Percentiles rank a stretch among this genome's conserved stretches.
These are phyloP conservation scores for Leccinum boreale DNA, from an alignment of 768 basidiomycete species.

Conservation along the genomic window DNA sequence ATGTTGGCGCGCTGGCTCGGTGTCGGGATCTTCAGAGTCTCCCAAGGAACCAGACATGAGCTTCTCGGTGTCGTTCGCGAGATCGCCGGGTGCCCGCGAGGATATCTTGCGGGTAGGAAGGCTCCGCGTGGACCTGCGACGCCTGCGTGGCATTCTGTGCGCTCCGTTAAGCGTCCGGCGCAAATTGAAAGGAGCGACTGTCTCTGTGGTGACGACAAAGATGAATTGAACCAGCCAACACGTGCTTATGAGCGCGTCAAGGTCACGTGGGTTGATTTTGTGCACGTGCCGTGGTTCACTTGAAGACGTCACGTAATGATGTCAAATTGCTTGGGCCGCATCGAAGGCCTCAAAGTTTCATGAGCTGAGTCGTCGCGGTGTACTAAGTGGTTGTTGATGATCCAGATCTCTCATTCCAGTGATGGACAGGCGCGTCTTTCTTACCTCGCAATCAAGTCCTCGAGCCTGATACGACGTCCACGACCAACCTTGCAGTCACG, in stretches of 20 bases:
- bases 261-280: conserved; percentile 32
- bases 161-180: conserved; percentile 26
- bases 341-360: not conserved
- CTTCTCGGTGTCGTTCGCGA: conserved; percentile 24
- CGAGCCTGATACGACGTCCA: conserved; percentile 11
- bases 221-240: conserved; percentile 16
- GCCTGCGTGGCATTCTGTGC: conserved; percentile 14
- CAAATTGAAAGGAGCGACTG: conserved; percentile 20
- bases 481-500: conserved; percentile 27
- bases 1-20: not conserved
- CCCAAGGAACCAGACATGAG: conserved; percentile 9
- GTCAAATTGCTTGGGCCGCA: not conserved
- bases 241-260: conserved; percentile 23
- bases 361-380: conserved; percentile 5
- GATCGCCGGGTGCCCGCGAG: conserved; percentile 5
- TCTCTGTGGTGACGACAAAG: conserved; percentile 9
- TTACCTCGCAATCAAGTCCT: conserved; percentile 8
- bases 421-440: conserved; percentile 40
- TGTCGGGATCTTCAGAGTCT: not conserved
- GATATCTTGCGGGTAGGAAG: conserved; percentile 8
- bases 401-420: conserved; percentile 12
- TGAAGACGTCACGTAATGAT: not conserved
- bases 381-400: not conserved
- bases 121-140: conserved; percentile 9
- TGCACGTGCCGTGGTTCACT: conserved; percentile 6